Base-by-base conservation (phyloP, 2,329 filamentous ascomycete genomes). In the Colletotrichum truncatum region DNA sequence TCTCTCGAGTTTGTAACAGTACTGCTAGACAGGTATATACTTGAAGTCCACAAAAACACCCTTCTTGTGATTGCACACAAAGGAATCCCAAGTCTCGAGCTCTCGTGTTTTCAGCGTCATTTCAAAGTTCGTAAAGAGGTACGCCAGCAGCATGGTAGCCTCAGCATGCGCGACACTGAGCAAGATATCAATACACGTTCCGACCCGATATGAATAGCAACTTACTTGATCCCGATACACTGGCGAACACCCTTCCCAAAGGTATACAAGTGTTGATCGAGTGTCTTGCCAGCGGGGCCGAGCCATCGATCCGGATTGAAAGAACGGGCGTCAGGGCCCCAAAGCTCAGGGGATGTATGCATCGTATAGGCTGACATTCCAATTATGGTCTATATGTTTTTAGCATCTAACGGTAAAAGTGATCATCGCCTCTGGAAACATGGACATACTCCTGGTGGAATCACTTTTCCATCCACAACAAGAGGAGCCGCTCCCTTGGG, bases 271-370 rank as follows among this genome's bases (percentile, higher is more conserved):
- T 58, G 49, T 9, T 58, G 55, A 6, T 58, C 43, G 4, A 58
- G 43, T 4, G n/a, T 14, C 32, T 49, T 49, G 7, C 30, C 43
- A 1, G 39, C 30, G 9, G 55, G 25, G 4, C 4, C n/a, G 3
- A 58, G 25, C 55, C 43, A 58, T 23, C 55, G 32, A 16, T 49
- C 12, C 7, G 55, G 55, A 16, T 58, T 58, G 43, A 58, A 58
- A 2, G 9, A 25, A 21, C 30, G 30, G 5, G 55, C 43, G 30
- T 39, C 23, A 23, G 55, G 43, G 14, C 55, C 43, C 55, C 43
- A 58, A 1, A 58, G 10, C 2, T 46, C 43, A 30, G 49, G 43
- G 16, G 21, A 49, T 1, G 32, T 34, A 46, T 58, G 55, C 30
- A 58, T 30, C 2, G 55, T 49, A 38, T 58, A 32, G 9, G 55